Evolutionary conservation across 352 stramenopile genomes (phyloP), one percentile per base, ranked within the genome.

Genomic region (Pythium apleroticum): DNA sequence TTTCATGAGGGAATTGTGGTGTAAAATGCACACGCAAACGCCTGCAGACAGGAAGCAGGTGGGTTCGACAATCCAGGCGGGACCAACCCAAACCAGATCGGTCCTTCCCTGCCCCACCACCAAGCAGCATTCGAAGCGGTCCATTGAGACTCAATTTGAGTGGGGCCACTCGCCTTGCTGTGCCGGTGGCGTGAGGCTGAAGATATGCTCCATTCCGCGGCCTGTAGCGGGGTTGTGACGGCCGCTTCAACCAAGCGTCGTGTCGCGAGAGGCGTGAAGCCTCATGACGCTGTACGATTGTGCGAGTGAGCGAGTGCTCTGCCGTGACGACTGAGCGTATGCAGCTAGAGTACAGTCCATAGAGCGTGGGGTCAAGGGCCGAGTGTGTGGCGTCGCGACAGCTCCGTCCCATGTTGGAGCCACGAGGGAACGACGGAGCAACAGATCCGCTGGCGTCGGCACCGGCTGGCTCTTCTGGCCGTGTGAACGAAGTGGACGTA

Each of bases 401-500:
- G 33, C 33, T 48, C 39, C 39, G 39, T 48, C 39, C 39, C 39
- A 48, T 48, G 39, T 24, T 25, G 39, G 39, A 24, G 15, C 10
- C 30, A 10, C 33, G 39, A 48, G 39, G 39, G 39, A 22, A 48
- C 39, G 14, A 48, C 39, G 3, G 15, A 8, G 19, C 39, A 48
- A 48, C 39, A 48, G 39, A 48, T 24, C 39, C 33, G 33, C 39
- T 48, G 39, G 39, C 39, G 10, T 48, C 39, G 15, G 5, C 17
- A 14, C 39, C 39, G 39, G 39, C 39, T 48, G 39, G 39, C 39
- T 25, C n/a, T 25, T 48, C 39, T 48, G 39, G 39, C 39, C 10
- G 39, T 48, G 39, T 48, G 39, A 48, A 48, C 39, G 39, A 48
- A 48, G n/a, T 48, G 39, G 39, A 48, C 39, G 39, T 48, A 48